Percentiles rank a stretch among this genome's conserved stretches.
These are phyloP conservation scores for Biscogniauxia sp. DNA, from an alignment of 2,329 filamentous ascomycete species.

Conservation along the genomic window DNA sequence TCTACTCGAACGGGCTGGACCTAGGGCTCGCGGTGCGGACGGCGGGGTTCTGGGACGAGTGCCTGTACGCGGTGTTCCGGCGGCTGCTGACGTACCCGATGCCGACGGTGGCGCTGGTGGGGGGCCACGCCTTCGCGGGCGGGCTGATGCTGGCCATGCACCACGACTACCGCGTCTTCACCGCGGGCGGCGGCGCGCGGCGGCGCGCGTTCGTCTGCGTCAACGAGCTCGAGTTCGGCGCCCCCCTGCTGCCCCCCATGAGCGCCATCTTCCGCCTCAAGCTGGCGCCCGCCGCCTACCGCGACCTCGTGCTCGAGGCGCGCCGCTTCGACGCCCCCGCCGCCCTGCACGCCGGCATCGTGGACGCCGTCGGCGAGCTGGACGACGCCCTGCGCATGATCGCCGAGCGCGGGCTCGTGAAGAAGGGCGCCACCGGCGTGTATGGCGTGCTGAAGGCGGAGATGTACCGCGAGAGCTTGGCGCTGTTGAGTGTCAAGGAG, in stretches of 20 bases:
- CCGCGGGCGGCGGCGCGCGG: conserved; percentile 46
- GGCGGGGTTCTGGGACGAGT: conserved; percentile 58
- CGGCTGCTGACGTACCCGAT: conserved; percentile 72
- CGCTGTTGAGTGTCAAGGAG: conserved; percentile 47
- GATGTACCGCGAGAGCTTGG: conserved; percentile 68
- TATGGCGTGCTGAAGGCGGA: conserved; percentile 73
- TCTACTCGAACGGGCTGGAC: conserved; percentile 83
- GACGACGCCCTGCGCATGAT: conserved; percentile 63
- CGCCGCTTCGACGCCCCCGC: conserved; percentile 62
- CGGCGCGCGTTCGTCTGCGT: conserved; percentile 77
- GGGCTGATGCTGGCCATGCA: conserved; percentile 80
- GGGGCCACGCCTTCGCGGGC: conserved; percentile 78
- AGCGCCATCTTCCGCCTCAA: conserved; percentile 72
- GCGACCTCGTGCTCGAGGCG: conserved; percentile 70
- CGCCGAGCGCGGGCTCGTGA: conserved; percentile 54
- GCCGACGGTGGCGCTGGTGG: conserved; percentile 77
- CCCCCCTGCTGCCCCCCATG: conserved; percentile 73
- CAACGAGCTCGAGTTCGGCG: conserved; percentile 79
- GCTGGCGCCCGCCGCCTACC: conserved; percentile 53
- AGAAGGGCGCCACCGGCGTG: conserved; percentile 62
- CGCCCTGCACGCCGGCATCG: conserved; percentile 64
- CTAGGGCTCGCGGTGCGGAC: conserved; percentile 62
- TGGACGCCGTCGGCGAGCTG: conserved; percentile 57
- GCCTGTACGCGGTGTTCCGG: conserved; percentile 63
- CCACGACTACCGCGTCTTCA: conserved; percentile 81